Evolutionary conservation across 257 asterid species (phyloP), one percentile per base, ranked within the genome.

Genomic region (Anisodus acutangulus): DNA sequence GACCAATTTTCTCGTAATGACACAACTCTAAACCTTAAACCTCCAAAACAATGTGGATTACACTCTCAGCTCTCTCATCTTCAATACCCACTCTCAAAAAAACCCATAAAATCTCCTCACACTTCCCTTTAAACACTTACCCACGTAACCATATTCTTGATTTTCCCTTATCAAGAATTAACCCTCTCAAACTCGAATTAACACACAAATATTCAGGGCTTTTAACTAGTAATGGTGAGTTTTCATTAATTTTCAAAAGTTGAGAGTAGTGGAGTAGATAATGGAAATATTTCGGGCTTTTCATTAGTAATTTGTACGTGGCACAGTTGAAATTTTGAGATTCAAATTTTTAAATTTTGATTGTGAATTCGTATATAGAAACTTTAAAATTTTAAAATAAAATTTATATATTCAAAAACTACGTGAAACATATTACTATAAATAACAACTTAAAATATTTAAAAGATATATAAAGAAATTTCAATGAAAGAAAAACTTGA

Each of bases 21-120:
- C 43, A 12, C 8, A 43, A 43, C 57, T n/a, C 37, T 71, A 47
- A 19, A 47, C 5, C 8, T 10, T 26, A 10, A 22, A 71, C 31
- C 78, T 43, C 45, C 55, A n/a, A 4, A 84, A 71, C 70, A 81
- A 90, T 90, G 95, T 84, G 91, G 82, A 88, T 86, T 82, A 37
- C 88, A n/a, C 87, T 90, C 84, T 87, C 93, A 11, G 83, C 89
- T 43, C 86, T 89, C 83, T 84, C 55, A 86, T 67, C 87, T 83
- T 51, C 60, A 17, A 22, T 6, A 22, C 4, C 49, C 6, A n/a
- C 19, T 58, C 15, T 16, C 71, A 88, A 82, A 83, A 84, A 86
- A 87, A 84, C 86, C 55, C 9, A 64, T 9, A 86, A 83, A 15
- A 35, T 78, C 86, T 35, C 79, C 83, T 82, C 89, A 67, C 87